Base-by-base conservation (phyloP, 1,284 basidiomycete species). In the Xanthoconium separans region DNA sequence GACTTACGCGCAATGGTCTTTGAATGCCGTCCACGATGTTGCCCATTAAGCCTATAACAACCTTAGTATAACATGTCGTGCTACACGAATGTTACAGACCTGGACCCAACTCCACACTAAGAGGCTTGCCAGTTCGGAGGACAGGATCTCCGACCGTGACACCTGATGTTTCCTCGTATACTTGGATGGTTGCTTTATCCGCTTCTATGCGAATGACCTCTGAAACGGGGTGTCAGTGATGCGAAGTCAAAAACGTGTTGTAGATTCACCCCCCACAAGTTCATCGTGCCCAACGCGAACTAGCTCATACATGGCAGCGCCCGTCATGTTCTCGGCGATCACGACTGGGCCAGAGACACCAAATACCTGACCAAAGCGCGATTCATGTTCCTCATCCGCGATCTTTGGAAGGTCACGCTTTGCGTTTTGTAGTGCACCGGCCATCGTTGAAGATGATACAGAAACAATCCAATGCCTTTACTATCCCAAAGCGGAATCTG, bases 21-120 rank as follows among this genome's bases (percentile, higher is more conserved):
- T 98, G 95, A 69, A 97, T 97, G 66, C 95, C 95, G 75, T 98
- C 95, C 67, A 98, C 95, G 68, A 99, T 99, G 73, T 99, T 98
- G 40, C 87, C 89, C 96, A 99, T 98, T 56, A 99, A 78, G 65
- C 93, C 93, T 94, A 57, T 10, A 34, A 30, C 27, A 41, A 12
- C 24, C 18, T 67, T 39, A 58, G 51, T 40, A 54, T 13, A 47
- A 46, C 34, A 47, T 33, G 31, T 8, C 12, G 18, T 42, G 22
- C 2, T 34, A 54, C 30, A 43, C 41, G 12, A 1, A 15, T 20
- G 12, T 33, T 36, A 58, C 65, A 55, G 66, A 92, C 95, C 95
- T 68, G 96, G 96, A 51, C 96, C 96, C 45, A 99, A 84, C 72
- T 99, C 96, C 57, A 99, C 97, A 71, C 91, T 94, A 53, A 99